phyloP scores from a whole-genome alignment of 257 asterid species.

The Plectranthus barbatus region DNA sequence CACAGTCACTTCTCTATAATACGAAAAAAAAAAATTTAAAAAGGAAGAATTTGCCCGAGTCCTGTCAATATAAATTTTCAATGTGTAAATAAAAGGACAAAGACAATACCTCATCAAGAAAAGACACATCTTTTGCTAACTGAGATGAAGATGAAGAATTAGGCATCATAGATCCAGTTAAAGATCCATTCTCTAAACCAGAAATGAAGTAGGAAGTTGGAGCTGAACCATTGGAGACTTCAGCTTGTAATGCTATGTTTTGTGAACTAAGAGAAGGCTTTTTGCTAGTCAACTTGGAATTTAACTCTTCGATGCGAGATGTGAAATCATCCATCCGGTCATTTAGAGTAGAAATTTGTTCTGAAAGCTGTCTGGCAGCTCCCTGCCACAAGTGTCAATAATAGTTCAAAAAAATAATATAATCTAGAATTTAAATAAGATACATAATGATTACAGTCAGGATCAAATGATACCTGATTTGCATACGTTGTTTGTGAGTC shows the following conservation, averaged over 20 bases:
- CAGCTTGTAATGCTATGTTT: constrained; percentile 41
- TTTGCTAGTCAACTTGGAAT: constrained; percentile 51
- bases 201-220: constrained; percentile 82
- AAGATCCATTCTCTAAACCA: constrained; percentile 74
- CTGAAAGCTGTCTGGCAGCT: constrained; percentile 63
- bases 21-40: too few species aligned
- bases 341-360: constrained; percentile 73
- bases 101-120: constrained; percentile 69
- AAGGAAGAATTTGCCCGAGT: too few species aligned
- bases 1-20: background rate
- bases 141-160: constrained; percentile 72
- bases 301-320: constrained; percentile 64
- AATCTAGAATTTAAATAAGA: background rate
- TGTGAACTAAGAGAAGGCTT: constrained; percentile 45
- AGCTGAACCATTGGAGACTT: constrained; percentile 69
- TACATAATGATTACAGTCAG: background rate
- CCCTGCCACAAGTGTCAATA: constrained; percentile 30
- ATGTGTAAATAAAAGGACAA: background rate
- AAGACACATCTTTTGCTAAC: constrained; percentile 59
- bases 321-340: constrained; percentile 94
- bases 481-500: constrained; percentile 36
- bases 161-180: constrained; percentile 60
- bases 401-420: background rate
- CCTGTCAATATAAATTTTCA: background rate
- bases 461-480: constrained; percentile 35